Evolutionary conservation across 805 yeast genomes (phyloP).

Genomic region (Metschnikowia similis): DNA sequence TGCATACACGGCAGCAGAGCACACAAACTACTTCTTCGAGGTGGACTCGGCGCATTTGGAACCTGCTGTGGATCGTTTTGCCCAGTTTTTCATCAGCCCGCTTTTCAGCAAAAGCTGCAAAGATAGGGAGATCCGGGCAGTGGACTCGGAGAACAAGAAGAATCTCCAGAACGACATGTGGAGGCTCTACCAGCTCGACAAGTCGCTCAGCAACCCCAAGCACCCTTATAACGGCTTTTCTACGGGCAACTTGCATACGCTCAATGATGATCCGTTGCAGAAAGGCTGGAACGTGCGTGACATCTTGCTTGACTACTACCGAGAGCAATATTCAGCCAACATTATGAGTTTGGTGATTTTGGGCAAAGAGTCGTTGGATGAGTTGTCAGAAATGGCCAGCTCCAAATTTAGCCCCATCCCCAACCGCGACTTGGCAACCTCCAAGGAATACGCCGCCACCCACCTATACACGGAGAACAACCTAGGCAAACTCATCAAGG

Average conservation of each 20-base stretch:
- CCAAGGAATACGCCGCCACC: constrained; percentile 38
- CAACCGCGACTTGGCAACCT: constrained; percentile 43
- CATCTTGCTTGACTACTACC: constrained; percentile 72
- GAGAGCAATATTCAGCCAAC: constrained; percentile 72
- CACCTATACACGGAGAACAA: constrained; percentile 49
- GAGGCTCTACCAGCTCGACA: constrained; percentile 84
- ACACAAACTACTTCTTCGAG: constrained; percentile 89
- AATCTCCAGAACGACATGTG: constrained; percentile 85
- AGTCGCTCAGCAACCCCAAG: constrained; percentile 60
- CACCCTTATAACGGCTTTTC: constrained; percentile 89
- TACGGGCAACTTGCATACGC: constrained; percentile 80
- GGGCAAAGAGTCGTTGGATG: constrained; percentile 75
- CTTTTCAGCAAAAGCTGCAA: constrained; percentile 69
- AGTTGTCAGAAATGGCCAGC: constrained; percentile 65
- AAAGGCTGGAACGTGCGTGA: constrained; percentile 73
- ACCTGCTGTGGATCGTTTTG: constrained; percentile 88
- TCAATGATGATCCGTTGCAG: constrained; percentile 59
- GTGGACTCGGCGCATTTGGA: constrained; percentile 68
- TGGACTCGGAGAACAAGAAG: constrained; percentile 93
- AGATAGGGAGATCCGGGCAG: constrained; percentile 91
- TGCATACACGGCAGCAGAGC: constrained; percentile 86
- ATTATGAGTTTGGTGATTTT: constrained; percentile 82
- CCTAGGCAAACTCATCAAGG: constrained; percentile 52
- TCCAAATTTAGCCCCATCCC: constrained; percentile 61
- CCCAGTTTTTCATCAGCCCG: constrained; percentile 89